A percentile compares a stretch with the other conserved stretches of the same genome.
Evolutionary conservation across 2,329 filamentous ascomycete genomes (phyloP).

Genomic region (Lachnellula occidentalis): DNA sequence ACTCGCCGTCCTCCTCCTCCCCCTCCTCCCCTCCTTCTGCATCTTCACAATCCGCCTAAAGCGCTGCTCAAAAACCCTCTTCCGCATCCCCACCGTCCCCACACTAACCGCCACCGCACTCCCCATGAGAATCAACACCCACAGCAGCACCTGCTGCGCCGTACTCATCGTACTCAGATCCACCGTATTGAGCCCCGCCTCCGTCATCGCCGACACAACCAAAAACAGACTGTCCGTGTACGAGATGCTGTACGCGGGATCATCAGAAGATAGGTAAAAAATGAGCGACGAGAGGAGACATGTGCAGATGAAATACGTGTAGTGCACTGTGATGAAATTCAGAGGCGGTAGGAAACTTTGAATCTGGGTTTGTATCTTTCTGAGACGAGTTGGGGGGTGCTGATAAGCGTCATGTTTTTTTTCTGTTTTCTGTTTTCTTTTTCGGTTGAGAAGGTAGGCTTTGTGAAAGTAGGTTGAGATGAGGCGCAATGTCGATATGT

Average conservation of each 20-base stretch:
- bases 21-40: constrained; percentile 30
- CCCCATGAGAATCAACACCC: constrained; percentile 59
- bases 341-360: constrained; percentile 27
- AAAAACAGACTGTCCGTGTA: constrained; percentile 65
- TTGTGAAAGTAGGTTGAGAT: background rate
- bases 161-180: constrained; percentile 59
- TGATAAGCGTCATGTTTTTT: too few relatives aligned
- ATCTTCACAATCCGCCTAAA: constrained; percentile 48
- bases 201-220: constrained; percentile 60
- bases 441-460: background rate
- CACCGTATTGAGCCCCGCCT: constrained; percentile 62
- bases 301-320: constrained; percentile 57
- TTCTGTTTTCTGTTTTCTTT: too few relatives aligned
- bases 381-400: too few relatives aligned
- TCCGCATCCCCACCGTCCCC: constrained; percentile 56
- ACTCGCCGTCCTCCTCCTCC: constrained; percentile 8
- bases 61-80: constrained; percentile 55
- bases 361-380: too few relatives aligned
- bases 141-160: constrained; percentile 63
- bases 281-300: constrained; percentile 52
- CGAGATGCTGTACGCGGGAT: constrained; percentile 44
- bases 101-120: constrained; percentile 63
- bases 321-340: constrained; percentile 62
- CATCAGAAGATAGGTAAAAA: constrained; percentile 51
- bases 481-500: too few relatives aligned